phyloP scores from a whole-genome alignment of 1,139 yeast genomes.

The Lodderomyces jiufengensis region DNA sequence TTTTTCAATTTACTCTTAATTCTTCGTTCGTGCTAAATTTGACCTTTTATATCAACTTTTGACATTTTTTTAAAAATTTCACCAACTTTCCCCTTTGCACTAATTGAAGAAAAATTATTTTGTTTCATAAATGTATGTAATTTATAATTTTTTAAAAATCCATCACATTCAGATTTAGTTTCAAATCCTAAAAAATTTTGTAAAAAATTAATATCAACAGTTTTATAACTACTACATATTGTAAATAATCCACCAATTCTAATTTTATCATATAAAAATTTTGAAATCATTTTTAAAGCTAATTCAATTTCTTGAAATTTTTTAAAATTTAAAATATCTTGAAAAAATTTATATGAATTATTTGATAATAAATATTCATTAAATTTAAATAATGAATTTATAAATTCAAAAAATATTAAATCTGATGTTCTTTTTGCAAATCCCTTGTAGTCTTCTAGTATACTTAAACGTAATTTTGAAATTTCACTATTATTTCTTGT shows the following conservation, averaged over 20 bases:
- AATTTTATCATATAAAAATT: slow-evolving; percentile 49
- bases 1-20: not conserved
- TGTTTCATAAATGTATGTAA: not conserved
- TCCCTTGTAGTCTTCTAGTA: slow-evolving; percentile 11
- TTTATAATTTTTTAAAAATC: slow-evolving; percentile 2
- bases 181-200: slow-evolving; percentile 46
- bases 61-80: slow-evolving; percentile 1
- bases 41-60: slow-evolving; percentile 91
- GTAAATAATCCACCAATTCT: slow-evolving; percentile 57
- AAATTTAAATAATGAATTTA: slow-evolving; percentile 24
- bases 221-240: slow-evolving; percentile 60
- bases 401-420: slow-evolving; percentile 18
- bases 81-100: slow-evolving; percentile 3
- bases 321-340: slow-evolving; percentile 28
- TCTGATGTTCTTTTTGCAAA: slow-evolving; percentile 21
- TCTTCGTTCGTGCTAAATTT: slow-evolving; percentile 38
- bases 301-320: slow-evolving; percentile 16
- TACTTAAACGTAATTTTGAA: slow-evolving; percentile 29
- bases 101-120: not conserved
- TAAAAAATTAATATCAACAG: slow-evolving; percentile 46
- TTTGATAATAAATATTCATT: slow-evolving; percentile 24
- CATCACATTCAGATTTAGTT: slow-evolving; percentile 14
- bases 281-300: slow-evolving; percentile 31
- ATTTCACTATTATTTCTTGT: slow-evolving; percentile 64
- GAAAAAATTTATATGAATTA: slow-evolving; percentile 55